These are phyloP conservation scores for Mallotus repandus DNA, from an alignment of 441 rosid genomes.

Conservation along the genomic window DNA sequence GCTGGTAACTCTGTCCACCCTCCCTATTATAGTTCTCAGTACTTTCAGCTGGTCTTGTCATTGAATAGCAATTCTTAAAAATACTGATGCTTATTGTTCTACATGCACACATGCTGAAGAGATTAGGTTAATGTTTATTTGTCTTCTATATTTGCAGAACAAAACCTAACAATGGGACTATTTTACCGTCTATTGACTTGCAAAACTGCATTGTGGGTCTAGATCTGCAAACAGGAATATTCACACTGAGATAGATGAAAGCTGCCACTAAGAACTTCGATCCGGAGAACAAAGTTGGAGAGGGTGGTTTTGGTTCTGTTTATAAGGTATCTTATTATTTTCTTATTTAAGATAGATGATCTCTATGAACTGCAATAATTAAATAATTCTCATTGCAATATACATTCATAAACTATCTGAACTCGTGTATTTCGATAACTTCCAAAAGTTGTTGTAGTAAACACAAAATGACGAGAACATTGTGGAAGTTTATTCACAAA, in stretches of 20 bases:
- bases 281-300: slow-evolving; percentile 62
- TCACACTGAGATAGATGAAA: slow-evolving; percentile 63
- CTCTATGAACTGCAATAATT: not conserved
- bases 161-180: not conserved
- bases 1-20: too few species aligned
- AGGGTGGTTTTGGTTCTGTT: slow-evolving; percentile 89
- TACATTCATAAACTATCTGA: not conserved
- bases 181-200: slow-evolving; percentile 13
- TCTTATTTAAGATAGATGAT: slow-evolving; percentile 1
- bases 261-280: slow-evolving; percentile 81
- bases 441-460: not conserved
- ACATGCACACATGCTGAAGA: not conserved
- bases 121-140: not conserved
- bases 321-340: slow-evolving; percentile 44
- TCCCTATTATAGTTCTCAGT: too few species aligned
- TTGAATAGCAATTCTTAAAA: too few species aligned
- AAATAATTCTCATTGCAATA: not conserved
- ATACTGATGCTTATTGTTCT: too few species aligned
- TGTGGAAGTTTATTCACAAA: not conserved
- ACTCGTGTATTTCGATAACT: not conserved
- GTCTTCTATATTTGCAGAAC: not conserved
- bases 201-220: slow-evolving; percentile 34
- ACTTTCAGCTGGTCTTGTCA: too few species aligned
- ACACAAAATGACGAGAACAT: not conserved
- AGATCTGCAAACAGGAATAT: slow-evolving; percentile 71